These are phyloP conservation scores for Karstenula rhodostoma DNA, from an alignment of 2,329 filamentous ascomycete genomes.

Conservation along the genomic window DNA sequence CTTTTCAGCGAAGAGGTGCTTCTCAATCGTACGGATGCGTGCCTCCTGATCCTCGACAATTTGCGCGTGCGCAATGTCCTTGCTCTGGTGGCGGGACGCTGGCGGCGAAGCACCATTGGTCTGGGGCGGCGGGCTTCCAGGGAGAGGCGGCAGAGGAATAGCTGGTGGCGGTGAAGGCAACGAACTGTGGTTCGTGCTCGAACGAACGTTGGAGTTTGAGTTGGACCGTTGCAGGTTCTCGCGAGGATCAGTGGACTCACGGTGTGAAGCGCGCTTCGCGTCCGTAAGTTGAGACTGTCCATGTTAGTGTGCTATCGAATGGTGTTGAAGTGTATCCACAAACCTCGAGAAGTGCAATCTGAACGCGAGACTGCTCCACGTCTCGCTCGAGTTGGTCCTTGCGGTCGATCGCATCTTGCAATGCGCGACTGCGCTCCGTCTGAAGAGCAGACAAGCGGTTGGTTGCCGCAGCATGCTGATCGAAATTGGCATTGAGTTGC, in stretches of 20 bases:
- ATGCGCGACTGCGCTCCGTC: slow-evolving; percentile 54
- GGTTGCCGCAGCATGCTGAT: slow-evolving; percentile 84
- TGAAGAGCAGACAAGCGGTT: slow-evolving; percentile 81
- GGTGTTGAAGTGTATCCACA: slow-evolving; percentile 34
- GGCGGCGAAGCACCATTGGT: slow-evolving; percentile 65
- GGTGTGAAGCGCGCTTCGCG: slow-evolving; percentile 56
- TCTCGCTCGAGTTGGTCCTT: slow-evolving; percentile 62
- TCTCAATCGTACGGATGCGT: slow-evolving; percentile 94
- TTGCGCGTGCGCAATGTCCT: slow-evolving; percentile 79
- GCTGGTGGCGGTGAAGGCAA: slow-evolving; percentile 93
- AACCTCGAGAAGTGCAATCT: slow-evolving; percentile 81
- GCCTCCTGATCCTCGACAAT: slow-evolving; percentile 94
- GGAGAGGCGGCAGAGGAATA: slow-evolving; percentile 93
- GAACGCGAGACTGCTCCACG: slow-evolving; percentile 79
- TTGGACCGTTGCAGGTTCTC: slow-evolving; percentile 63
- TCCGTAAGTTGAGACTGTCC: slow-evolving; percentile 69
- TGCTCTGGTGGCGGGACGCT: slow-evolving; percentile 78
- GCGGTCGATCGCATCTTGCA: slow-evolving; percentile 51
- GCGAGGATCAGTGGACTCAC: slow-evolving; percentile 56
- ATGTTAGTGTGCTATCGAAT: slow-evolving; percentile 33
- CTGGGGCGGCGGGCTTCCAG: slow-evolving; percentile 59
- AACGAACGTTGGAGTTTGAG: slow-evolving; percentile 77
- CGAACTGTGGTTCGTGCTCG: slow-evolving; percentile 82
- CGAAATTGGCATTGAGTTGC: slow-evolving; percentile 92
- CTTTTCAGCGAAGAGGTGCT: slow-evolving; percentile 94